Percentiles rank a stretch among this genome's conserved stretches.
phyloP scores from a whole-genome alignment of 192 early-diverging fungal species.

The Entrophospora sp. region DNA sequence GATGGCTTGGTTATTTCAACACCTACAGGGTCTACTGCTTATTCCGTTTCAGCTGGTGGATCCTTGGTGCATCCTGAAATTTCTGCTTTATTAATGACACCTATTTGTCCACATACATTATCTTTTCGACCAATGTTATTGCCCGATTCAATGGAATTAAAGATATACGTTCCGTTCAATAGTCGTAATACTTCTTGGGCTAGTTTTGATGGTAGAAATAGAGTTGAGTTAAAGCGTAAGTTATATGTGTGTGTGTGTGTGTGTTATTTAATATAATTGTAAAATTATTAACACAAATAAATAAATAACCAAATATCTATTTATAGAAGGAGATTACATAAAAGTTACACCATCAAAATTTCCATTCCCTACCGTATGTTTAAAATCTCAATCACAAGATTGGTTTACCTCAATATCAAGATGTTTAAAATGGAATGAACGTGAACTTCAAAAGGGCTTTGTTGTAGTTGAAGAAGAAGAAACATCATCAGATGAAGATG shows the following conservation, averaged over 20 bases:
- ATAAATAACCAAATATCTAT: neutral
- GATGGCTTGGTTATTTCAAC: slow-evolving; percentile 93
- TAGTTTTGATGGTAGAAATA: slow-evolving; percentile 87
- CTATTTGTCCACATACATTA: slow-evolving; percentile 88
- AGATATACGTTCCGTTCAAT: slow-evolving; percentile 75
- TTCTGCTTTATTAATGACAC: slow-evolving; percentile 81
- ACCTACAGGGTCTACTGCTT: slow-evolving; percentile 87
- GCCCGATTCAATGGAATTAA: slow-evolving; percentile 83
- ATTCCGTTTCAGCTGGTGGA: slow-evolving; percentile 86
- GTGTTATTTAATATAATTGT: neutral
- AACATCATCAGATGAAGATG: neutral
- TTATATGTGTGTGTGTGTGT: slow-evolving; percentile 12
- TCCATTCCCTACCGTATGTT: slow-evolving; percentile 85
- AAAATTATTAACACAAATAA: neutral
- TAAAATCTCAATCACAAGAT: slow-evolving; percentile 62
- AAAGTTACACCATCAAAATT: slow-evolving; percentile 76
- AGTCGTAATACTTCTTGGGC: slow-evolving; percentile 87
- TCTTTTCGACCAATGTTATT: slow-evolving; percentile 94
- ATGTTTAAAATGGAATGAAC: slow-evolving; percentile 90
- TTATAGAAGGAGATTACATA: slow-evolving; percentile 71
- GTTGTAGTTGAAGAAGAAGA: slow-evolving; percentile 30
- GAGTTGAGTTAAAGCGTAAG: slow-evolving; percentile 73
- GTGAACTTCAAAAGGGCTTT: slow-evolving; percentile 82
- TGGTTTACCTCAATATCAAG: slow-evolving; percentile 85
- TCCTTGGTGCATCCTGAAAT: slow-evolving; percentile 94